Evolutionary conservation across 768 basidiomycete species (phyloP), one percentile per base, ranked within the genome.

Genomic region (Auriscalpium microsporum): DNA sequence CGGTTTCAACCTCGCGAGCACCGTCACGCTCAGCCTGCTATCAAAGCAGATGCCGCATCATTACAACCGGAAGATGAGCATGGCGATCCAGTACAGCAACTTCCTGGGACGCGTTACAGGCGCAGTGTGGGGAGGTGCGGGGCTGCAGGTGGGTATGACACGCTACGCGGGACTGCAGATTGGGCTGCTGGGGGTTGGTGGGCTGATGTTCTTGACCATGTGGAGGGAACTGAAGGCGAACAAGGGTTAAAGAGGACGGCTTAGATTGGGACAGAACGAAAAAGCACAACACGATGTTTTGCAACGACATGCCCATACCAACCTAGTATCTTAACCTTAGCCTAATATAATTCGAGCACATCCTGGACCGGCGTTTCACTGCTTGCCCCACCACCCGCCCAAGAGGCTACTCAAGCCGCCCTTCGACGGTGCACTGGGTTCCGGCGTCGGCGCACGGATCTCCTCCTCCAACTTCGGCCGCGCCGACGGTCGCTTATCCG

Each of bases 371-470:
- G 13, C 17, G 40, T 42, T 42, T 42, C 40, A 14, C 17, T 13
- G 40, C 40, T 42, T 42, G 17, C 40, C 86, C 90, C 89, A 91
- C 90, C 90, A 92, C 4, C 87, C 89, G 23, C 89, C 89, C 23
- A 92, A 71, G 54, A 91, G 65, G 55, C 78, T 77, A 53, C 82
- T 75, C 51, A 91, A 70, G 3, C 87, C 86, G 23, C 83, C 77
- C 17, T 70, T 70, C 21, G 70, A 63, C 10, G 76, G 71, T 2
- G 63, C 55, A 7, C 68, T 64, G 3, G 79, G 74, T 55, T 82
- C 78, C 1, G 80, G 82, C 6, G 81, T 79, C 50, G 62, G 64
- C n/a, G 65, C 62, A n/a, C 79, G 67, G 47, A 69, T 71, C 9
- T 71, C 73, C 55, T 81, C 84, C 63, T 82, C 84, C 16, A 76